Percentiles rank a stretch among this genome's conserved stretches.
Conservation (phyloP, 441 rosid genomes). For the Brassica hybrid region DNA sequence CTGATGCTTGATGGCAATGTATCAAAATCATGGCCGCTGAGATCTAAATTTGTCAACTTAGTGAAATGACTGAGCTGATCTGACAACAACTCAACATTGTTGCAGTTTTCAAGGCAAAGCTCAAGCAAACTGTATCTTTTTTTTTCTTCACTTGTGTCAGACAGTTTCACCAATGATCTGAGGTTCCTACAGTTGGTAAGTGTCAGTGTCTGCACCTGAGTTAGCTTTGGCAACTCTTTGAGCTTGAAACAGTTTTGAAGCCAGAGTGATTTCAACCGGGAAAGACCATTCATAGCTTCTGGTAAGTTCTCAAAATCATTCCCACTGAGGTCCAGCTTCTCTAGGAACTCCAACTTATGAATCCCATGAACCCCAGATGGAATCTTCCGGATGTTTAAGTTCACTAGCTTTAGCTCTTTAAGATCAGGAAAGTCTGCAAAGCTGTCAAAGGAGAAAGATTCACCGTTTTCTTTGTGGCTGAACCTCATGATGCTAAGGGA, state of each 20-base stretch:
- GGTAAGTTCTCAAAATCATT: not conserved
- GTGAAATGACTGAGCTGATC: not conserved
- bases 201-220: not conserved
- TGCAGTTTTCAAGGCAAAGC: constrained; percentile 6
- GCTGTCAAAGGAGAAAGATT: constrained; percentile 1
- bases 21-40: constrained; percentile 41
- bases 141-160: not conserved
- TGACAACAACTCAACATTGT: constrained; percentile 29
- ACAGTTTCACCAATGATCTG: not conserved
- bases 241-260: not conserved
- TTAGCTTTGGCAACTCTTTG: constrained; percentile 1
- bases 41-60: constrained; percentile 36
- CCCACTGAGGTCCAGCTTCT: not conserved
- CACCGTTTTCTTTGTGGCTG: not conserved
- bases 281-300: not conserved
- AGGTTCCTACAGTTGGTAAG: not conserved
- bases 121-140: not conserved
- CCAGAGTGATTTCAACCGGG: not conserved
- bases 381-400: not conserved
- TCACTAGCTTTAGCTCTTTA: not conserved
- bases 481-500: not conserved
- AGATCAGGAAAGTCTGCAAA: not conserved
- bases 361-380: constrained; percentile 4
- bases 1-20: constrained; percentile 42
- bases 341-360: not conserved